These are phyloP conservation scores for Phytophthora palmivora DNA, from an alignment of 352 stramenopile genomes.

Conservation along the genomic window DNA sequence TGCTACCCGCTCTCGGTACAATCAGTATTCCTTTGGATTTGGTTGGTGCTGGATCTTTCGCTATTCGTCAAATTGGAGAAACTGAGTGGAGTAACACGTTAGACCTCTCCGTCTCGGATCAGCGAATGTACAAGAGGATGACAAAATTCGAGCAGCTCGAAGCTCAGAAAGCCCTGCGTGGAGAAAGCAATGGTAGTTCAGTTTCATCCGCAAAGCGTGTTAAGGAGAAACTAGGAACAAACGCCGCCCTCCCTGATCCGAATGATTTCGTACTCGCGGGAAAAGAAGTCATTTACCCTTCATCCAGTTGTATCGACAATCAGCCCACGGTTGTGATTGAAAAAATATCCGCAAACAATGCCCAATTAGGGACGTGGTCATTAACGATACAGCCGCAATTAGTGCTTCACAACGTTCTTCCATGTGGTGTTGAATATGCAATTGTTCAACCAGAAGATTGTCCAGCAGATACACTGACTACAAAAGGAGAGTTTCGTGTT, in stretches of 20 bases:
- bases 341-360: constrained; percentile 72
- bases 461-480: constrained; percentile 62
- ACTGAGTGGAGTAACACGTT: constrained; percentile 87
- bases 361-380: constrained; percentile 67
- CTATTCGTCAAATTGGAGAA: constrained; percentile 87
- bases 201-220: constrained; percentile 63
- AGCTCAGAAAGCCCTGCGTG: constrained; percentile 62
- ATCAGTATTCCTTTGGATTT: constrained; percentile 82
- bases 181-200: constrained; percentile 47
- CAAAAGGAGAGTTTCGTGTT: constrained; percentile 62
- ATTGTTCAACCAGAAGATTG: constrained; percentile 85
- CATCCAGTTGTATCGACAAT: constrained; percentile 77
- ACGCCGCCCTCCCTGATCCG: constrained; percentile 57
- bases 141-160: constrained; percentile 78
- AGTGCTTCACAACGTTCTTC: constrained; percentile 83
- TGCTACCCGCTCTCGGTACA: constrained; percentile 54
- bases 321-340: constrained; percentile 84
- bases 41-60: constrained; percentile 72
- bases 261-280: constrained; percentile 54
- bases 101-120: constrained; percentile 69
- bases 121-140: constrained; percentile 78
- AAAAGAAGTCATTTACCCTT: constrained; percentile 76
- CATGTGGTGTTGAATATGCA: constrained; percentile 82
- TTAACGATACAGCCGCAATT: constrained; percentile 86
- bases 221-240: constrained; percentile 74